Conservation (phyloP, 2,329 filamentous ascomycete genomes). For the Hypoxylon sp. region DNA sequence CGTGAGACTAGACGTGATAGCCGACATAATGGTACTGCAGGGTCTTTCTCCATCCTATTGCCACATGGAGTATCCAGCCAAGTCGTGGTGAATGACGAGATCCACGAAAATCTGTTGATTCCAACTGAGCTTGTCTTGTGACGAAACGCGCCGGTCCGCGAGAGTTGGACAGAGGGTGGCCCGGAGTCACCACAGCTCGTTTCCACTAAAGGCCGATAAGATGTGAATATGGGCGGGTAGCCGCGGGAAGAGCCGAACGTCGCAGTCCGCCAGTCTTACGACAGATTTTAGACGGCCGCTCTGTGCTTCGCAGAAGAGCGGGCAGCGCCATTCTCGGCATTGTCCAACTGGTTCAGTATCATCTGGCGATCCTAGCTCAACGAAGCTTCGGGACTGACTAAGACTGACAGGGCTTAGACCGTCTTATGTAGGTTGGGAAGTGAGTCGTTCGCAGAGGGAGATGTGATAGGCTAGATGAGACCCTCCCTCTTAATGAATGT, state of each 20-base stretch:
- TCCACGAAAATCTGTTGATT: conserved; percentile 18
- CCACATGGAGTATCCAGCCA: conserved; percentile 31
- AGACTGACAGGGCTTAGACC: conserved; percentile 43
- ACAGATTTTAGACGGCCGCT: conserved; percentile 39
- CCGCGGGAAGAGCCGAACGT: conserved; percentile 38
- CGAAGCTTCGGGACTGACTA: conserved; percentile 40
- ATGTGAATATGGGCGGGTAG: conserved; percentile 25
- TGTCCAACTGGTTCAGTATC: conserved; percentile 19
- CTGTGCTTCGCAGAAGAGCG: conserved; percentile 32
- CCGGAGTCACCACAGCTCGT: conserved; percentile 34
- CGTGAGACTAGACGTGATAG: conserved; percentile 28
- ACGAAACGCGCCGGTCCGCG: conserved; percentile 30
- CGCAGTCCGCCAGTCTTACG: conserved; percentile 45
- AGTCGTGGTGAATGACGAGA: conserved; percentile 3
- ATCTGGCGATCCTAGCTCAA: conserved; percentile 41
- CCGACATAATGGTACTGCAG: conserved; percentile 21
- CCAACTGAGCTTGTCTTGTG: conserved; percentile 15
- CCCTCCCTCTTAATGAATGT: conserved; percentile 29
- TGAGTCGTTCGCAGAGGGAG: conserved; percentile 5
- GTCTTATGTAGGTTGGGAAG: conserved; percentile 26
- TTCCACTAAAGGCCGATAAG: conserved; percentile 32
- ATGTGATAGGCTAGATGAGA: conserved; percentile 27
- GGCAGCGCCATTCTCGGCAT: conserved; percentile 30
- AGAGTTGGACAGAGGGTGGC: conserved; percentile 17
- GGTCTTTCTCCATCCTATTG: conserved; percentile 30